These are phyloP conservation scores for Austroboletus eburneus DNA, from an alignment of 768 basidiomycete species.

Conservation along the genomic window DNA sequence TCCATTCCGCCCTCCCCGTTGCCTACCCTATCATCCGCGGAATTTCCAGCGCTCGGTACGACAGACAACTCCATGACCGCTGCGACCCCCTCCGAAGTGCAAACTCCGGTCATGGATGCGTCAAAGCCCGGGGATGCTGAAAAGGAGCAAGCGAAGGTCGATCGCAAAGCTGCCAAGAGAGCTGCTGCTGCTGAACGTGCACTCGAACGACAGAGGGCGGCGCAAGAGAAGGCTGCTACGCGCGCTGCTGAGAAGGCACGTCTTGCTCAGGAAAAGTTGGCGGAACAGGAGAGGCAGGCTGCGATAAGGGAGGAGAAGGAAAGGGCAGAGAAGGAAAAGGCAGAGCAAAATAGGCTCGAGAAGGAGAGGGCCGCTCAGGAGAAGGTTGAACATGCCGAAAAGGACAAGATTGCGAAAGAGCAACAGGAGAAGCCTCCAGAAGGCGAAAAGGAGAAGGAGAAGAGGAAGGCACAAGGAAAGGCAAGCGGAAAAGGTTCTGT, in stretches of 20 bases:
- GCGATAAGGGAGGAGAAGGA: conserved; percentile 38
- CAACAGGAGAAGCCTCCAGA: conserved; percentile 31
- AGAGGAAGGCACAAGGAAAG: conserved; percentile 25
- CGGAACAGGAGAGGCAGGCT: conserved; percentile 47
- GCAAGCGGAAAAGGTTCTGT: conserved; percentile 19
- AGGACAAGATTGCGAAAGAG: conserved; percentile 31
- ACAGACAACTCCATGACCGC: conserved; percentile 9
- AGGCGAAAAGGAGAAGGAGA: conserved; percentile 29
- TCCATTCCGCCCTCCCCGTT: conserved; percentile 38
- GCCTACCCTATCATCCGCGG: conserved; percentile 56
- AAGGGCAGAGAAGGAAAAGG: conserved; percentile 33
- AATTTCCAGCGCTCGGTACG: conserved; percentile 65
- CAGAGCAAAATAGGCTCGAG: conserved; percentile 38
- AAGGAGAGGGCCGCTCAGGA: conserved; percentile 31
- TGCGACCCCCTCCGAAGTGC: conserved; percentile 21
- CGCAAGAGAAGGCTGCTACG: conserved; percentile 54
- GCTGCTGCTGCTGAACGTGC: conserved; percentile 59
- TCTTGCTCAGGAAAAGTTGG: conserved; percentile 49
- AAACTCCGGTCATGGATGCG: conserved; percentile 8
- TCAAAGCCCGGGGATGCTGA: conserved; percentile 31
- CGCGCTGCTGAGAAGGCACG: conserved; percentile 51
- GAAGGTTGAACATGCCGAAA: conserved; percentile 35
- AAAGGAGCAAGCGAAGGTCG: conserved; percentile 52
- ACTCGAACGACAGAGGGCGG: conserved; percentile 52
- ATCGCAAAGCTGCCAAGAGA: conserved; percentile 63